Evolutionary conservation across 192 early-diverging fungal genomes (phyloP), one percentile per base, ranked within the genome.

Genomic region (Coemansia sp.): DNA sequence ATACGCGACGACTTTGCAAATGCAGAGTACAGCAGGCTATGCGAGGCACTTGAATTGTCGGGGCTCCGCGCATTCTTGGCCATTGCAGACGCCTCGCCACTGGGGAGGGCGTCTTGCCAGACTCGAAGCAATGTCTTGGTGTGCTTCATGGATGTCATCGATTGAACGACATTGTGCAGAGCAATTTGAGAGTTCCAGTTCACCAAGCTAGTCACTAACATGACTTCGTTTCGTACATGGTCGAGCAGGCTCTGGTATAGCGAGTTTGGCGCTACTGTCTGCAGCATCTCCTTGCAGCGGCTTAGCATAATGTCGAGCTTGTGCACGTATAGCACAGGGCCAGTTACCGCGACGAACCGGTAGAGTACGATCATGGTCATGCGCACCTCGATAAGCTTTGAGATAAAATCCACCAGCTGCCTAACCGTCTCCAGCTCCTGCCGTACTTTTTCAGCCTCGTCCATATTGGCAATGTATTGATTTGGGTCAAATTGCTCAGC

Each of bases 291-390:
- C 43, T 49, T 63, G 78, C 82, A 85, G 22, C 64, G 71, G 11
- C 57, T 63, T 29, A 85, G 75, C 61, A 85, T 75, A 22, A 72
- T 64, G 22, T 55, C 46, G 36, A 85, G 74, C 59, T 72, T 74
- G 31, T 52, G 66, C 18, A 61, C 59, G 59, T 85, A 70, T 15
- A 85, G 69, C n/a, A 79, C 77, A 16, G 82, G 82, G 1, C 82
- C 77, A 1, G 82, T 85, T 22, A 75, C 72, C 3, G 82, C 82
- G 24, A 79, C 54, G 33, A 85, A 78, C 42, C 82, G 77, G 44
- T 85, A 85, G 3, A 84, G 72, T 43, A 84, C 77, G 15, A 79
- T 68, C 82, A 84, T 79, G 20, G 77, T 79, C 62, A 74, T 77
- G 66, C 82, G 82, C 52, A 84, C 75, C 66, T 84, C 77, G 57